Percentiles rank a stretch among this genome's conserved stretches.
Evolutionary conservation across 2,329 filamentous ascomycete genomes (phyloP).

Genomic region (Cladophialophora bantiana): DNA sequence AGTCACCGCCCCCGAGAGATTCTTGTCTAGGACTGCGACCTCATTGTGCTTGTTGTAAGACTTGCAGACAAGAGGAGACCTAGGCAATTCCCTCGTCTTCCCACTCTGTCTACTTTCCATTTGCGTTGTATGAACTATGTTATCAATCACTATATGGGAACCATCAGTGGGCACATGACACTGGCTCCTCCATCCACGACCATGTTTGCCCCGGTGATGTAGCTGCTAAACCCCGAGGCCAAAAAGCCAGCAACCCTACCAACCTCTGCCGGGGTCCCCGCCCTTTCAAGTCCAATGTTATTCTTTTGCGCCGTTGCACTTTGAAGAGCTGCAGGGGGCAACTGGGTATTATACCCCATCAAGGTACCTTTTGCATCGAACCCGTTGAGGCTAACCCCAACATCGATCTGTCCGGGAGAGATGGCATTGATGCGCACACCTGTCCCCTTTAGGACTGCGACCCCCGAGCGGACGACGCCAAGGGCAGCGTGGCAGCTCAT

Average conservation of each 20-base stretch:
- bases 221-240: slow-evolving; percentile 67
- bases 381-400: slow-evolving; percentile 40
- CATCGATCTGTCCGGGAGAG: slow-evolving; percentile 42
- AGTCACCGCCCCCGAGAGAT: background rate
- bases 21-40: background rate
- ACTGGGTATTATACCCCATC: slow-evolving; percentile 55
- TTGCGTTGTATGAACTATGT: slow-evolving; percentile 37
- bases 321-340: slow-evolving; percentile 63
- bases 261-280: slow-evolving; percentile 65
- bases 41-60: background rate
- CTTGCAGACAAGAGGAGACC: background rate
- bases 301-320: slow-evolving; percentile 57
- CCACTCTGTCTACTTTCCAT: slow-evolving; percentile 1
- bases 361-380: slow-evolving; percentile 57
- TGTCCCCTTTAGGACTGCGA: slow-evolving; percentile 42
- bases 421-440: slow-evolving; percentile 44
- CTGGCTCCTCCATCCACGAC: slow-evolving; percentile 67
- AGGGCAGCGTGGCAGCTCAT: slow-evolving; percentile 67
- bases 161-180: slow-evolving; percentile 53
- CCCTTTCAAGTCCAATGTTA: slow-evolving; percentile 65
- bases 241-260: slow-evolving; percentile 68
- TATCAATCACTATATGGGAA: slow-evolving; percentile 45
- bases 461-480: slow-evolving; percentile 60
- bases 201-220: slow-evolving; percentile 68
- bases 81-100: background rate